Conservation (phyloP, 1,284 basidiomycete genomes). For the Quambalaria eucalypti region DNA sequence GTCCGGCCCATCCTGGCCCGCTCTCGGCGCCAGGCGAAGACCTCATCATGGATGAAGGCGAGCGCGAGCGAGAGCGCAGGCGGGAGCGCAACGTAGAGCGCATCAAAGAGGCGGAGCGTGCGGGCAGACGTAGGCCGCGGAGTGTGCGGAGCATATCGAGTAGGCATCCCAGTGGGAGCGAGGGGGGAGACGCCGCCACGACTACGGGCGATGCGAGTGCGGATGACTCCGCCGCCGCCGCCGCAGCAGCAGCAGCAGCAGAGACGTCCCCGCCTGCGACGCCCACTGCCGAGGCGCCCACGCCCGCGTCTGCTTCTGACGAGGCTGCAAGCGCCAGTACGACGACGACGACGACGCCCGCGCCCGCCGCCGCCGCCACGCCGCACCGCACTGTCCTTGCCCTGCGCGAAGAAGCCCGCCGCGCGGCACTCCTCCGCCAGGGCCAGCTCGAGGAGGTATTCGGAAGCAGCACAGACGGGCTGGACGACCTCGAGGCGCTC, state of each 20-base stretch:
- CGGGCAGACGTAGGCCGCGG: background rate
- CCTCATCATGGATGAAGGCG: slow-evolving; percentile 14
- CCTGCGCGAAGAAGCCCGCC: slow-evolving; percentile 24
- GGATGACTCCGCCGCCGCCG: too few relatives aligned
- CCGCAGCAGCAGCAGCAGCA: background rate
- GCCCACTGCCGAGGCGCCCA: background rate
- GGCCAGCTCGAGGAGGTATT: slow-evolving; percentile 37
- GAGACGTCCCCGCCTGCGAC: background rate
- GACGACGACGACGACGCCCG: background rate
- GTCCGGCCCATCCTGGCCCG: slow-evolving; percentile 33
- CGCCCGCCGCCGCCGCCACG: background rate
- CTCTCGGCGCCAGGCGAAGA: slow-evolving; percentile 38
- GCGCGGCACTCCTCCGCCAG: slow-evolving; percentile 19
- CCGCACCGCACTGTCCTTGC: slow-evolving; percentile 11
- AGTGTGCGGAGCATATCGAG: background rate
- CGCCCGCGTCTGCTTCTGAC: background rate
- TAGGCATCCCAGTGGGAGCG: too few relatives aligned
- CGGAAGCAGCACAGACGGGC: too few relatives aligned
- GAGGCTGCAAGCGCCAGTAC: background rate
- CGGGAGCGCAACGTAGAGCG: background rate
- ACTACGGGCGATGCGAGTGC: background rate
- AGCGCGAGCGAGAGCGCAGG: slow-evolving; percentile 1
- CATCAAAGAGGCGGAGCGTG: background rate
- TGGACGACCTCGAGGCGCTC: slow-evolving; percentile 19
- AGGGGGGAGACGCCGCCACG: background rate